Conservation (phyloP, 108 stramenopile species). For the Nitzschia sp. region DNA sequence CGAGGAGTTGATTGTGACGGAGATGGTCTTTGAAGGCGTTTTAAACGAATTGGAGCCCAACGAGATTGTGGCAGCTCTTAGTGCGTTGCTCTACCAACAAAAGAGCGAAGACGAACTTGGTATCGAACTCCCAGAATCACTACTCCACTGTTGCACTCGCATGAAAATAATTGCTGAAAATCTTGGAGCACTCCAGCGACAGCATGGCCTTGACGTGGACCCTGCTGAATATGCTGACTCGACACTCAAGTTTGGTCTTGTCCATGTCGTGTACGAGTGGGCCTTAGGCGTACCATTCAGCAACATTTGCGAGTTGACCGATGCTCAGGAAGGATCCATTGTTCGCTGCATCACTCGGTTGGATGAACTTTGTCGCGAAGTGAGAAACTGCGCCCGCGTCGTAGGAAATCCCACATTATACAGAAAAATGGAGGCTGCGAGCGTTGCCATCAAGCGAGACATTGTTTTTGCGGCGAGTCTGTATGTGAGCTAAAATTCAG, state of each 20-base stretch:
- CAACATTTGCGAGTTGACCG: slow-evolving; percentile 87
- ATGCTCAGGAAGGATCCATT: slow-evolving; percentile 95
- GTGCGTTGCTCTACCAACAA: slow-evolving; percentile 94
- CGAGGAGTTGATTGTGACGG: slow-evolving; percentile 94
- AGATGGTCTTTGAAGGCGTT: slow-evolving; percentile 96
- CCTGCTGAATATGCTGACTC: slow-evolving; percentile 78
- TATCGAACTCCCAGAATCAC: slow-evolving; percentile 70
- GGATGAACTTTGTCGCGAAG: slow-evolving; percentile 97
- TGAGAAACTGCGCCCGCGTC: slow-evolving; percentile 92
- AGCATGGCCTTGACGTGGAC: slow-evolving; percentile 81
- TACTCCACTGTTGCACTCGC: slow-evolving; percentile 64
- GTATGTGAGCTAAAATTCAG: slow-evolving; percentile 78
- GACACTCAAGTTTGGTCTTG: slow-evolving; percentile 93
- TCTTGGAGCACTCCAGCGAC: slow-evolving; percentile 82
- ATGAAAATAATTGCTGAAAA: slow-evolving; percentile 80
- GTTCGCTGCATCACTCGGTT: slow-evolving; percentile 95
- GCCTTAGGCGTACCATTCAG: slow-evolving; percentile 95
- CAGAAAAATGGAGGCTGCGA: slow-evolving; percentile 94
- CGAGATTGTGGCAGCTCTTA: slow-evolving; percentile 92
- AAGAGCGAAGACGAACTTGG: slow-evolving; percentile 71
- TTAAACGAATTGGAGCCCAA: slow-evolving; percentile 92
- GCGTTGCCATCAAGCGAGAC: slow-evolving; percentile 93
- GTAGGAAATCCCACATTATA: slow-evolving; percentile 96
- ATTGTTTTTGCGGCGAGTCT: slow-evolving; percentile 97
- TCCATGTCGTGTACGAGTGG: slow-evolving; percentile 98